Base-by-base conservation (phyloP, 2,329 filamentous ascomycete genomes). In the Clonostachys solani region DNA sequence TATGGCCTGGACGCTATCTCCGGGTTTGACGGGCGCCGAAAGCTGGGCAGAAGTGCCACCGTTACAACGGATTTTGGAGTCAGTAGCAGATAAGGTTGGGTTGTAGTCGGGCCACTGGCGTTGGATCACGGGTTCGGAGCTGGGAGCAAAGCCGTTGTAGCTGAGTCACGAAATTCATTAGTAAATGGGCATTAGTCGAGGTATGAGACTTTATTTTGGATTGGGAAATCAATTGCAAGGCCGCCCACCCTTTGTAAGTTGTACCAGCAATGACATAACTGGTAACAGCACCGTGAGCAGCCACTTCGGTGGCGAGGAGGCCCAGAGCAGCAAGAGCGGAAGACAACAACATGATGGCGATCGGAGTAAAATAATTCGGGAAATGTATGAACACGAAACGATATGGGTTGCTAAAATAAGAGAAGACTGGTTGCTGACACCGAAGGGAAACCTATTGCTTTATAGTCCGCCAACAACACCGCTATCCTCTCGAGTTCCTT, bases 61-160 rank as follows among this genome's bases (percentile, higher is more conserved):
- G 58, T 80, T 81, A 66, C 78, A 81, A 50, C 73, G 75, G 57
- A 81, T 73, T 57, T 73, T 74, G 45, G 62, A 55, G 58, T 74
- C 71, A n/a, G 60, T 67, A 47, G 73, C 68, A 7, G 64, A 67
- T 60, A 72, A 67, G 52, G 74, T 74, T 6, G 77, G 77, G 63
- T 80, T 75, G 66, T 80, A 80, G 64, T 77, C 66, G 15, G 72
- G 69, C 78, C 77, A 81, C 65, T 81, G 75, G 40, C 76, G 64
- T 60, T 81, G 74, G 57, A 81, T 81, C n/a, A 75, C 74, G 15
- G 73, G 73, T 34, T 66, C 67, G 33, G 66, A 66, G 33, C 65
- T 57, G 6, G 77, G 76, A 1, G 72, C 69, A 64, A 75, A 80
- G 49, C 75, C 75, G 48, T 72, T 57, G 49, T 72, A 74, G 44